Conservation (phyloP, 305 asterid genomes). For the Solanum aculeatissimum region DNA sequence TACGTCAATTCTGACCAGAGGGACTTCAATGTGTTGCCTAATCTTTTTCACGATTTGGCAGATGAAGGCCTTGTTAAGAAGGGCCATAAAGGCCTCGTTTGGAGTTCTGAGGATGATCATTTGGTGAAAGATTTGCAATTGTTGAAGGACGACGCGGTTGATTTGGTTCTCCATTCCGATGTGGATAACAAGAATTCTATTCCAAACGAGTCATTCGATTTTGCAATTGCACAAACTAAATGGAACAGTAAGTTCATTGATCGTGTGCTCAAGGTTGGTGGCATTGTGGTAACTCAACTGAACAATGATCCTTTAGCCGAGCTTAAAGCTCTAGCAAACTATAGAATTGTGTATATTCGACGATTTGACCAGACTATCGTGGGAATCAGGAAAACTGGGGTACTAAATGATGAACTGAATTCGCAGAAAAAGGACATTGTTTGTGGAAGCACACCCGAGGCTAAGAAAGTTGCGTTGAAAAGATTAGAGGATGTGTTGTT, state of each 20-base stretch:
- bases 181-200: not conserved
- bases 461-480: constrained; percentile 37
- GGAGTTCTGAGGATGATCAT: constrained; percentile 17
- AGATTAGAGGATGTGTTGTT: constrained; percentile 55
- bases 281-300: constrained; percentile 39
- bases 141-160: constrained; percentile 21
- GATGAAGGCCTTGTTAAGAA: constrained; percentile 54
- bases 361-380: constrained; percentile 41
- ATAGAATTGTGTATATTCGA: constrained; percentile 48
- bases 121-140: constrained; percentile 14
- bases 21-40: constrained; percentile 22
- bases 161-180: constrained; percentile 23
- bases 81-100: constrained; percentile 47
- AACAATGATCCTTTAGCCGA: constrained; percentile 24
- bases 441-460: constrained; percentile 21
- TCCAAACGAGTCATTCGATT: constrained; percentile 38
- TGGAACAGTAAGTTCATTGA: constrained; percentile 12
- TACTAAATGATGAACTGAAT: not conserved
- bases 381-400: constrained; percentile 44
- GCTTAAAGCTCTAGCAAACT: constrained; percentile 13
- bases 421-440: not conserved
- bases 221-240: constrained; percentile 21
- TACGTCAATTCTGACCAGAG: not conserved
- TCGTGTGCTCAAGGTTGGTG: constrained; percentile 30
- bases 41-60: constrained; percentile 38